Conservation (phyloP, 371 early-diverging fungal genomes). For the Entomophthora muscae region DNA sequence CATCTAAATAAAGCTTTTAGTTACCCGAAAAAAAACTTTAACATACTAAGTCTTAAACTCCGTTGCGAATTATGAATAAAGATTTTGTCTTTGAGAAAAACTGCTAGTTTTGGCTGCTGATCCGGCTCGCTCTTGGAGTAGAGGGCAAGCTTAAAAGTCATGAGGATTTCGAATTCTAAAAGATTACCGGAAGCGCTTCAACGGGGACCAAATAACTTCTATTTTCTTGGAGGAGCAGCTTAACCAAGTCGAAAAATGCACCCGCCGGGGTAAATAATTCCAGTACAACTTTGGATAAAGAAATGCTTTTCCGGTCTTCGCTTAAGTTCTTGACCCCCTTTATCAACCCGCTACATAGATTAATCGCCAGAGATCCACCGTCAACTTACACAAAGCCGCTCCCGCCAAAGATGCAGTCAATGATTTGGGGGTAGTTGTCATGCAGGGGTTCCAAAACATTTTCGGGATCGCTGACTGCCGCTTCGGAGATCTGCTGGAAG, state of each 20-base stretch:
- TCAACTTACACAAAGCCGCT: background rate
- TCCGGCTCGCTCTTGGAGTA: background rate
- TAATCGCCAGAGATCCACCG: background rate
- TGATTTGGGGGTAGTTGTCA: too few species aligned
- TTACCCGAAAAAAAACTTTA: background rate
- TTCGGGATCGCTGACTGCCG: too few species aligned
- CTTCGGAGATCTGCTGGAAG: too few species aligned
- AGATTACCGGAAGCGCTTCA: background rate
- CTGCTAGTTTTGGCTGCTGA: background rate
- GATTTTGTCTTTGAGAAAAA: background rate
- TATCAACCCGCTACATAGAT: background rate
- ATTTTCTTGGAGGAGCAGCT: background rate
- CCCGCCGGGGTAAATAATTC: background rate
- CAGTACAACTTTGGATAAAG: background rate
- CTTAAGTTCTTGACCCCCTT: background rate
- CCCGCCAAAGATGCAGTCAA: background rate
- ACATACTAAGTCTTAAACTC: background rate
- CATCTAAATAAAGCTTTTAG: background rate
- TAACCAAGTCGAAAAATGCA: background rate
- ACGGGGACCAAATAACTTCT: background rate
- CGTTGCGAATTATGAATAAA: background rate
- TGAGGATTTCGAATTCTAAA: background rate
- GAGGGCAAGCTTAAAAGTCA: background rate
- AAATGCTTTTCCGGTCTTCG: background rate
- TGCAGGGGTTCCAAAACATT: too few species aligned